Conservation (phyloP, 2,329 filamentous ascomycete species). For the Eutypella sp. region DNA sequence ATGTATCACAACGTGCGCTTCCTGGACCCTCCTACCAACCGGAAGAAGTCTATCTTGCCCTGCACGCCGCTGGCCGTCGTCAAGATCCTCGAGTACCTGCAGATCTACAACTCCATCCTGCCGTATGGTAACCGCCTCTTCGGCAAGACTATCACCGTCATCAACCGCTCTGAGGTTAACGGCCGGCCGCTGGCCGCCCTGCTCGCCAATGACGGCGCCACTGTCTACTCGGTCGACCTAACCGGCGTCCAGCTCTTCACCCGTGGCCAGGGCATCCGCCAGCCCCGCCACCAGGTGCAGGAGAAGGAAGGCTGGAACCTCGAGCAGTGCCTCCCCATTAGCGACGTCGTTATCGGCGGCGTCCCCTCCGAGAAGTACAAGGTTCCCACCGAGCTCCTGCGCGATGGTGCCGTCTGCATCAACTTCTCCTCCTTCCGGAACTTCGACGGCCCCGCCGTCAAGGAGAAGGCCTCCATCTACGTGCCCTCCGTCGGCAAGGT, state of each 20-base stretch:
- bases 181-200: conserved; percentile 87
- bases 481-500: conserved; percentile 97
- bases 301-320: conserved; percentile 77
- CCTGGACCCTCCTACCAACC: conserved; percentile 71
- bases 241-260: conserved; percentile 90
- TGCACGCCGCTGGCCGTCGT: conserved; percentile 94
- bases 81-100: conserved; percentile 93
- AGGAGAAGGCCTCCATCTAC: conserved; percentile 94
- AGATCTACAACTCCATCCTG: conserved; percentile 94
- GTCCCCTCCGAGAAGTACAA: conserved; percentile 88
- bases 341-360: conserved; percentile 91
- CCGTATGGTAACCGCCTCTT: conserved; percentile 90
- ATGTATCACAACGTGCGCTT: conserved; percentile 99
- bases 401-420: conserved; percentile 94
- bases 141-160: conserved; percentile 90
- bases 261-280: conserved; percentile 79
- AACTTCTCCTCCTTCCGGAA: conserved; percentile 97
- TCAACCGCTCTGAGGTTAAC: conserved; percentile 95
- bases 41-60: conserved; percentile 85
- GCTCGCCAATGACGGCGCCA: conserved; percentile 91
- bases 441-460: conserved; percentile 78
- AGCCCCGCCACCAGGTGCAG: conserved; percentile 78
- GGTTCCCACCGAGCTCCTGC: conserved; percentile 75
- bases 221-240: conserved; percentile 91
- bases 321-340: conserved; percentile 76